phyloP scores from a whole-genome alignment of 2,329 filamentous ascomycete species.

The Colletotrichum karsti region DNA sequence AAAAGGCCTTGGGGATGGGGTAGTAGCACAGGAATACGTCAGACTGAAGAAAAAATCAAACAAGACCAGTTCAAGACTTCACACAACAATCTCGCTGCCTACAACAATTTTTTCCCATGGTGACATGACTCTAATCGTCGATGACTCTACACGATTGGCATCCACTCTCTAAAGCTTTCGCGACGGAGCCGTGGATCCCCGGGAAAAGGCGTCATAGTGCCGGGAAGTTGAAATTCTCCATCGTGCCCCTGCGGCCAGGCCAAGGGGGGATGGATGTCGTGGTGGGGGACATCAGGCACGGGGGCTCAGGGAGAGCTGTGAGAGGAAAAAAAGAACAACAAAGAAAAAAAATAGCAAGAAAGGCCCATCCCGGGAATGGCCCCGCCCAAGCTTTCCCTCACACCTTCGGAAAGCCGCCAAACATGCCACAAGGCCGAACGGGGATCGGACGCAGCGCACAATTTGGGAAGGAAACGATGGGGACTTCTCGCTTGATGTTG shows the following conservation, averaged over 20 bases:
- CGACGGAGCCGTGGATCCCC: constrained; percentile 12
- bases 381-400: not conserved
- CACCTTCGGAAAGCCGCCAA: not conserved
- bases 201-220: constrained; percentile 26
- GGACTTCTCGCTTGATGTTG: not conserved
- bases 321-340: not conserved
- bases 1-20: not conserved
- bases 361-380: not conserved
- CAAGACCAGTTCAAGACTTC: not conserved
- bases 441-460: constrained; percentile 12
- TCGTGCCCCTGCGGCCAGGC: not conserved
- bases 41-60: not conserved
- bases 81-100: not conserved
- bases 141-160: constrained; percentile 15
- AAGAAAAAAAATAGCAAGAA: not conserved
- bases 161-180: constrained; percentile 18
- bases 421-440: constrained; percentile 4
- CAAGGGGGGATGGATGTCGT: not conserved
- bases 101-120: not conserved
- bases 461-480: constrained; percentile 9
- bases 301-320: not conserved
- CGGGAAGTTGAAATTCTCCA: constrained; percentile 13
- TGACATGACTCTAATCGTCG: constrained; percentile 5
- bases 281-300: not conserved
- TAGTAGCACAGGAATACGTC: not conserved